Conservation (phyloP, 495 filamentous ascomycete genomes). For the Podospora bellae-mahoneyi region DNA sequence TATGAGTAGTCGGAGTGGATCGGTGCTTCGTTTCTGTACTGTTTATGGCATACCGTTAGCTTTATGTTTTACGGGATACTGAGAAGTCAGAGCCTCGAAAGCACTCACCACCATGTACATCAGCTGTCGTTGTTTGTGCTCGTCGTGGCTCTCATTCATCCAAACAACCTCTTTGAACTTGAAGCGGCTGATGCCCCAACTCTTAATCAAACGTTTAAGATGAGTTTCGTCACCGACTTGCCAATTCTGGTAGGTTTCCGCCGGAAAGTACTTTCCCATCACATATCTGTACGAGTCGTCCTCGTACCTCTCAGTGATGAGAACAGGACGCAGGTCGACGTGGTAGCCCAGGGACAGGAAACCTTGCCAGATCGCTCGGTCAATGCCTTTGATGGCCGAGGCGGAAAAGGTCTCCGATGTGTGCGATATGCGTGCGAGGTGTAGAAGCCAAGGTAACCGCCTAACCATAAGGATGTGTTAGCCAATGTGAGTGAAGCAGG, state of each 20-base stretch:
- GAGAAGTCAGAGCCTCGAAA: not conserved
- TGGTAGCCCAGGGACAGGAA: no score
- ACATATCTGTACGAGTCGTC: no score
- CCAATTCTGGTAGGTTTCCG: no score
- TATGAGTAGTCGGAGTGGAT: not conserved
- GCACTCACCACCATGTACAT: not conserved
- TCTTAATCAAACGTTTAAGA: not conserved
- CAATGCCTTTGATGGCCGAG: constrained; percentile 6
- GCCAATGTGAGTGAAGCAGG: not conserved
- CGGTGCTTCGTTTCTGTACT: not conserved
- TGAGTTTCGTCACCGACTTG: no score
- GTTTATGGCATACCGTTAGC: not conserved
- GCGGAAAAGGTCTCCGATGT: not conserved
- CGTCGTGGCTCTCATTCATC: not conserved
- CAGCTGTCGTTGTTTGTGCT: not conserved
- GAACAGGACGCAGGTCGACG: no score
- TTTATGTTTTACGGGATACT: not conserved
- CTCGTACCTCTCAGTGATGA: no score
- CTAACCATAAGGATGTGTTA: not conserved
- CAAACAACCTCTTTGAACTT: not conserved
- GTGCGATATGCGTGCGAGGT: constrained; percentile 14
- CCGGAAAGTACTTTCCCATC: no score
- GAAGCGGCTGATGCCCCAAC: not conserved
- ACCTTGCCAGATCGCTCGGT: not conserved
- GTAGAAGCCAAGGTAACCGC: constrained; percentile 14